A percentile compares a stretch with the other conserved stretches of the same genome.
Conservation (phyloP, 441 rosid genomes). For the Populus hybrid region DNA sequence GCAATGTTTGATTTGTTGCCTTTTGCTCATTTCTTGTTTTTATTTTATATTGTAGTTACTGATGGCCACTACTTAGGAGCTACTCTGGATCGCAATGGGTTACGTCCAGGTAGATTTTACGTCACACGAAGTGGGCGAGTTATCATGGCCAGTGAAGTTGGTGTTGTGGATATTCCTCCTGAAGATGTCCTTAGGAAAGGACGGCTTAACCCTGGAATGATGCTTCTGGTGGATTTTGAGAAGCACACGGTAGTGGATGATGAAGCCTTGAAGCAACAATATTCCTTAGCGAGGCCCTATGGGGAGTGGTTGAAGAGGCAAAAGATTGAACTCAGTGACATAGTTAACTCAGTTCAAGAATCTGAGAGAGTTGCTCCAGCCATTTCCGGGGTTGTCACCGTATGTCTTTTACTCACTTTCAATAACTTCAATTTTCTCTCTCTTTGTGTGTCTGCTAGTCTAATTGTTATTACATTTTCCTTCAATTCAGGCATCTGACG, state of each 20-base stretch:
- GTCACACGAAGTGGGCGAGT: constrained; percentile 87
- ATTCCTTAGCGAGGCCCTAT: constrained; percentile 89
- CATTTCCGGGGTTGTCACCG: constrained; percentile 68
- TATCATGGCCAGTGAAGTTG: constrained; percentile 99
- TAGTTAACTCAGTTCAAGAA: constrained; percentile 67
- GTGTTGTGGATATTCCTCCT: constrained; percentile 94
- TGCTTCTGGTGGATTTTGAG: constrained; percentile 99
- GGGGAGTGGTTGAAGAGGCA: constrained; percentile 93
- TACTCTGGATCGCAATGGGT: constrained; percentile 97
- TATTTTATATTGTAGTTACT: constrained; percentile 59
- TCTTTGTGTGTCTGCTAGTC: neutral
- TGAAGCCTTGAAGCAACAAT: constrained; percentile 93
- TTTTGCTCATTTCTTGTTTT: neutral
- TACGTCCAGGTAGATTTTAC: constrained; percentile 98
- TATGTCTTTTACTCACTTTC: constrained; percentile 28
- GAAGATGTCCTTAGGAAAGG: constrained; percentile 97
- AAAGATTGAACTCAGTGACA: constrained; percentile 76
- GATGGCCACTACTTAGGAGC: constrained; percentile 99
- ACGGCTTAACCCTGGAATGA: constrained; percentile 99
- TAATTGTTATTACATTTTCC: constrained; percentile 4
- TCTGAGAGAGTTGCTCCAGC: constrained; percentile 58
- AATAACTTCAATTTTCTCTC: neutral
- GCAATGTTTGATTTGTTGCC: neutral
- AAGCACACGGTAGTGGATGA: constrained; percentile 96
- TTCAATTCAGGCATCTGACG: constrained; percentile 54